These are phyloP conservation scores for Cladosporium sp. DNA, from an alignment of 2,329 filamentous ascomycete species.

Conservation along the genomic window DNA sequence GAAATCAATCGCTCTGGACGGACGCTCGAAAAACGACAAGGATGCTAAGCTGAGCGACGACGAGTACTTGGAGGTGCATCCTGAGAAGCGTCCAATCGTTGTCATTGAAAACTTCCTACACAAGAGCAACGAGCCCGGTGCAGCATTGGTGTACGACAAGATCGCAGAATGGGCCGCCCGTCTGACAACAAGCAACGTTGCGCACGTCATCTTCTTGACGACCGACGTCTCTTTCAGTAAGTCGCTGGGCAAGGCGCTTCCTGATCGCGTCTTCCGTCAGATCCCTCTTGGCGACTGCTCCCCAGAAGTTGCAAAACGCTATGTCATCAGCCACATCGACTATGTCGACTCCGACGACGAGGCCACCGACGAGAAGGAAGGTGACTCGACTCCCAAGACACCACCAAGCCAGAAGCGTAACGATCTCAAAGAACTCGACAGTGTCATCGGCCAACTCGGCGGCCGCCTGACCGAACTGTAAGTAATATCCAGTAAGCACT, in stretches of 20 bases:
- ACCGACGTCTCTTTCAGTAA: constrained; percentile 87
- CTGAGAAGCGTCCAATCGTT: constrained; percentile 75
- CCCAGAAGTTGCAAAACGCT: constrained; percentile 77
- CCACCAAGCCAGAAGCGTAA: constrained; percentile 44
- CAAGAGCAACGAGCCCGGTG: constrained; percentile 52
- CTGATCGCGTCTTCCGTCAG: constrained; percentile 84
- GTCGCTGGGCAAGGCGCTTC: constrained; percentile 77
- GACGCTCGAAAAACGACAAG: constrained; percentile 66
- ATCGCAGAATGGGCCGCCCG: constrained; percentile 80
- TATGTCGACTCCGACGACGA: constrained; percentile 31
- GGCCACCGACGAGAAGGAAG: constrained; percentile 29
- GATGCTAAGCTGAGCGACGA: constrained; percentile 73
- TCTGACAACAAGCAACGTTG: constrained; percentile 80
- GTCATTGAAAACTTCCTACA: constrained; percentile 91
- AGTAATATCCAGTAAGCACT: neutral
- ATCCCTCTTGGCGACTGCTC: constrained; percentile 83
- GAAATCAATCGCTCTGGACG: constrained; percentile 69
- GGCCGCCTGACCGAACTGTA: constrained; percentile 85
- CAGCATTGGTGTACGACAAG: constrained; percentile 47
- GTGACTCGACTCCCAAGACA: constrained; percentile 40
- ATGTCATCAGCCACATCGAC: constrained; percentile 78
- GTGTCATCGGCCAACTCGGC: constrained; percentile 75
- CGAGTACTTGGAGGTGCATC: constrained; percentile 85
- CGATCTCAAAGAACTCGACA: constrained; percentile 70
- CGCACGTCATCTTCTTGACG: constrained; percentile 92